Conservation (phyloP, 805 yeast species). For the Kuraishia ogatae region DNA sequence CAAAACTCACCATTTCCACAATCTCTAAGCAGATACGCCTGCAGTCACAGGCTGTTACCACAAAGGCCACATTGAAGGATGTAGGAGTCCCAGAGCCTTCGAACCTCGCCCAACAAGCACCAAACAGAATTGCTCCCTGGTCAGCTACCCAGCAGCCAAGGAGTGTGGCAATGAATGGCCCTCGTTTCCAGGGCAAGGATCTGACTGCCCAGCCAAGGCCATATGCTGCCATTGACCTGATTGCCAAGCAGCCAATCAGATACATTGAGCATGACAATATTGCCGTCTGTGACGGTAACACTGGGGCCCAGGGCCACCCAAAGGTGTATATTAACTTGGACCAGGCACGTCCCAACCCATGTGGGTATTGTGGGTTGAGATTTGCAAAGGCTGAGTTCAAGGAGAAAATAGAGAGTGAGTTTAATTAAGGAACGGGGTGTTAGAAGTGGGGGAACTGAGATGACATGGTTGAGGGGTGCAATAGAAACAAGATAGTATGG, state of each 20-base stretch:
- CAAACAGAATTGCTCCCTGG: constrained; percentile 68
- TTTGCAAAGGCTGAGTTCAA: constrained; percentile 47
- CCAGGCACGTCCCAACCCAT: constrained; percentile 59
- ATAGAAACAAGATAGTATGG: no score
- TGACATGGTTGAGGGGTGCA: no score
- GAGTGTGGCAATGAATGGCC: constrained; percentile 42
- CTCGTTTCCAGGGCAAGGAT: constrained; percentile 68
- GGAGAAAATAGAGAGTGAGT: constrained; percentile 24
- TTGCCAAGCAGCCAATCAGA: constrained; percentile 63
- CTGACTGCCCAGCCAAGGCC: constrained; percentile 66
- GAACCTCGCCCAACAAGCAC: constrained; percentile 52
- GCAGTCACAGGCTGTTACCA: neutral
- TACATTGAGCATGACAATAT: constrained; percentile 46
- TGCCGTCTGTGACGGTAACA: constrained; percentile 81
- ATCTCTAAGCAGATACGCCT: neutral
- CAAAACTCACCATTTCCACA: neutral
- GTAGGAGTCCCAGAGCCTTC: constrained; percentile 12
- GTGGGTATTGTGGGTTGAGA: constrained; percentile 77
- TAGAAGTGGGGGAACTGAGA: neutral
- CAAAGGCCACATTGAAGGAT: constrained; percentile 7
- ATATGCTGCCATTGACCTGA: constrained; percentile 76
- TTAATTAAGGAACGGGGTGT: neutral
- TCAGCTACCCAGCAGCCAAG: constrained; percentile 59
- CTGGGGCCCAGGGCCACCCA: constrained; percentile 74
- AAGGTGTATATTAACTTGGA: constrained; percentile 75